Conservation (phyloP, 1,284 basidiomycete species). For the Takashimella tepidaria region DNA sequence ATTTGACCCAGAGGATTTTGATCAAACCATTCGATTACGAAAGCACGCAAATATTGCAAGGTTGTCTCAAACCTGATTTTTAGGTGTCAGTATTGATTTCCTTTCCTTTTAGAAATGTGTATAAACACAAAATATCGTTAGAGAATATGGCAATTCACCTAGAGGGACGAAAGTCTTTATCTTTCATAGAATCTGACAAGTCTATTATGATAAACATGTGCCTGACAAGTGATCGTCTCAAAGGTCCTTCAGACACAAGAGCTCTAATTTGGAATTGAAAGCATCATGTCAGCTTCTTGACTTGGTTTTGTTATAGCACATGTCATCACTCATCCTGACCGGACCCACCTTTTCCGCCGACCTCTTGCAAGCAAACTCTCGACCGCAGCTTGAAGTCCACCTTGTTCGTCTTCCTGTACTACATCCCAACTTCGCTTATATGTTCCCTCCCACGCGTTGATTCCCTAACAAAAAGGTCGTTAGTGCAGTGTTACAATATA, state of each 20-base stretch:
- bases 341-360: conserved; percentile 67
- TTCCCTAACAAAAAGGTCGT: conserved; percentile 2
- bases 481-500: conserved; percentile 9
- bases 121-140: not conserved
- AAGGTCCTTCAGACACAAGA: conserved; percentile 66
- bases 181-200: conserved; percentile 84
- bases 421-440: conserved; percentile 95
- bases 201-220: conserved; percentile 89
- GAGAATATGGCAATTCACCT: conserved; percentile 51
- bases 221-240: conserved; percentile 92
- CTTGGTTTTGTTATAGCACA: not conserved
- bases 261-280: conserved; percentile 52
- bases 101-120: not conserved
- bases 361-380: conserved; percentile 80
- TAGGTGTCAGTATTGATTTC: conserved; percentile 1
- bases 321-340: no score
- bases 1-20: conserved; percentile 99
- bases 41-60: conserved; percentile 81
- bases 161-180: conserved; percentile 91
- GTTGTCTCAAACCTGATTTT: conserved; percentile 75
- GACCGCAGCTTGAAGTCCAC: conserved; percentile 84
- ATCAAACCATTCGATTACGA: conserved; percentile 96
- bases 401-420: conserved; percentile 90
- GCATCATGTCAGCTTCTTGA: no score
- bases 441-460: conserved; percentile 91